Conservation (phyloP, 371 early-diverging fungal genomes). For the Rhizomucor pusillus region DNA sequence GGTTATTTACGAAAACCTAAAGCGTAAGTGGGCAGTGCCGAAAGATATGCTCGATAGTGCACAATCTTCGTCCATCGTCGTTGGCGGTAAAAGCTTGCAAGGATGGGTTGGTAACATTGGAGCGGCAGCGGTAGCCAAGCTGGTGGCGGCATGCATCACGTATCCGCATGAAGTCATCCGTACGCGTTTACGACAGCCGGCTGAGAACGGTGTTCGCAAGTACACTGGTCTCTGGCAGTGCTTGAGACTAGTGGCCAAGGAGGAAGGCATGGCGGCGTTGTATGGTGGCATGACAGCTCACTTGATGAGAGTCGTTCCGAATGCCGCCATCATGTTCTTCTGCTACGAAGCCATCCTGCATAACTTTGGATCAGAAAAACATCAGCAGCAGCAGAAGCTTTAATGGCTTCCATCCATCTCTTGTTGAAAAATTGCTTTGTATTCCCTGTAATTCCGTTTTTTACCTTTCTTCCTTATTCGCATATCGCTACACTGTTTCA, state of each 20-base stretch:
- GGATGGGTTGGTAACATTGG: slow-evolving; percentile 79
- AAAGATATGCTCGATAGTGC: slow-evolving; percentile 6
- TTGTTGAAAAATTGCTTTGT: too few relatives aligned
- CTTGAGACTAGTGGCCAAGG: slow-evolving; percentile 66
- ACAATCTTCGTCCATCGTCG: slow-evolving; percentile 2
- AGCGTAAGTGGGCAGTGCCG: slow-evolving; percentile 40
- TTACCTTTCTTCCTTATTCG: too few relatives aligned
- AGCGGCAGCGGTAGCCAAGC: slow-evolving; percentile 84
- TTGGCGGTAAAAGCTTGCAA: slow-evolving; percentile 35
- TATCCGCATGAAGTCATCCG: slow-evolving; percentile 83
- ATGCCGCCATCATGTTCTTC: slow-evolving; percentile 95
- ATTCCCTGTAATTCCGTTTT: too few relatives aligned
- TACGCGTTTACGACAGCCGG: slow-evolving; percentile 72
- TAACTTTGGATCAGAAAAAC: too few relatives aligned
- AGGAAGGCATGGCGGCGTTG: slow-evolving; percentile 85
- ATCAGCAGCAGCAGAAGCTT: too few relatives aligned
- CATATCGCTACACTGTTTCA: too few relatives aligned
- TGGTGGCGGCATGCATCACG: slow-evolving; percentile 82
- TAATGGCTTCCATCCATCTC: too few relatives aligned
- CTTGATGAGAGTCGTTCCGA: slow-evolving; percentile 93
- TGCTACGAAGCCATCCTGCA: slow-evolving; percentile 86
- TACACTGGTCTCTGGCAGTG: slow-evolving; percentile 81
- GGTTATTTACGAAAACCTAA: slow-evolving; percentile 92
- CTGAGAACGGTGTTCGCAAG: slow-evolving; percentile 58
- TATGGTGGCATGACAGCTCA: slow-evolving; percentile 97